These are phyloP conservation scores for Meyerozyma carpophila DNA, from an alignment of 1,139 yeast species.

Conservation along the genomic window DNA sequence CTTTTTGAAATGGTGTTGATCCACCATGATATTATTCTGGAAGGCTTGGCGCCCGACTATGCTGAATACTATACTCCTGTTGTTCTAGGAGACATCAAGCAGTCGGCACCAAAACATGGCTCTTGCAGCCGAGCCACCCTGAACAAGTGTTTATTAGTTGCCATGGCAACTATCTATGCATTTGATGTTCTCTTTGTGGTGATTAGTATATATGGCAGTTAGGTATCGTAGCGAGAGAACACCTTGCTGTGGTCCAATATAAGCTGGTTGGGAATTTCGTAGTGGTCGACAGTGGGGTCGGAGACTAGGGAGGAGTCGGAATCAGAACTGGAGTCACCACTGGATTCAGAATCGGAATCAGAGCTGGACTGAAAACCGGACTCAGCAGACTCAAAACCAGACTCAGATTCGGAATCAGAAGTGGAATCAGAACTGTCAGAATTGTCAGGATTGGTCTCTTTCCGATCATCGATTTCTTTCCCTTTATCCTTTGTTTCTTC, in stretches of 20 bases:
- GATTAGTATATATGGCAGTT: background rate
- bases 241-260: background rate
- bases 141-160: background rate
- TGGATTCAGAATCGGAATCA: background rate
- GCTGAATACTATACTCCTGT: background rate
- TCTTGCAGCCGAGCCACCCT: background rate
- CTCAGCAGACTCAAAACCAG: background rate
- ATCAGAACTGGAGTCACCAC: background rate
- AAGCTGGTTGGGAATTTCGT: background rate
- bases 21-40: constrained; percentile 5
- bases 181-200: background rate
- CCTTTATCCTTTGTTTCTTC: background rate
- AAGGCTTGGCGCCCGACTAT: constrained; percentile 1
- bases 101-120: background rate
- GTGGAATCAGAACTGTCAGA: background rate
- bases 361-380: too few species aligned
- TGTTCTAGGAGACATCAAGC: background rate
- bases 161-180: background rate
- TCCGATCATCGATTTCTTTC: background rate
- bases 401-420: background rate
- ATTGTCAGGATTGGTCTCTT: too few species aligned
- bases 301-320: background rate
- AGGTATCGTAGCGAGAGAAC: background rate
- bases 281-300: background rate
- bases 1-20: constrained; percentile 16